Evolutionary conservation across 2,329 filamentous ascomycete species (phyloP).

Genomic region (Nannizziopsis arthrosporioides): DNA sequence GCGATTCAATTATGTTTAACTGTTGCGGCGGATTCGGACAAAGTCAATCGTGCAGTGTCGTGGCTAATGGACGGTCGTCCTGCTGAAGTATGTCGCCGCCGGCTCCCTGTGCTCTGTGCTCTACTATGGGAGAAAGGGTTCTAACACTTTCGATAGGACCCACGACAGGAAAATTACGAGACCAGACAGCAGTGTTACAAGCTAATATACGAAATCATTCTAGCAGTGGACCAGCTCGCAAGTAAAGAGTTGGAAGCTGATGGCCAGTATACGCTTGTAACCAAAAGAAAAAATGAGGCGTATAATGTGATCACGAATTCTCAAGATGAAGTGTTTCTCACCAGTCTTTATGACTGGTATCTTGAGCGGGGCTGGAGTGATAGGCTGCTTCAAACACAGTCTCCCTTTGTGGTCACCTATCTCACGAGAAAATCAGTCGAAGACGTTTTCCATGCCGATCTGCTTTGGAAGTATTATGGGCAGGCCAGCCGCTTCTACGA

Average conservation of each 20-base stretch:
- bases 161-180: conserved; percentile 55
- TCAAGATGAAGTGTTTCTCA: conserved; percentile 87
- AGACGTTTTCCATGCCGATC: conserved; percentile 68
- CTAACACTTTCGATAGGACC: conserved; percentile 41
- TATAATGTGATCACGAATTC: conserved; percentile 83
- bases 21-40: conserved; percentile 74
- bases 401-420: conserved; percentile 75
- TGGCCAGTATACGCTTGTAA: conserved; percentile 61
- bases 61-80: conserved; percentile 82
- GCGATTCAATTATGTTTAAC: conserved; percentile 77
- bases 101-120: neutral
- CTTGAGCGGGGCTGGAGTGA: conserved; percentile 73
- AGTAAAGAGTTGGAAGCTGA: conserved; percentile 62
- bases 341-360: conserved; percentile 97
- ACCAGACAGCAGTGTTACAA: conserved; percentile 70
- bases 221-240: conserved; percentile 61
- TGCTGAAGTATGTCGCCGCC: conserved; percentile 34
- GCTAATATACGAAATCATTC: conserved; percentile 72
- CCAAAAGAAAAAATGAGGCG: conserved; percentile 72
- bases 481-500: conserved; percentile 74
- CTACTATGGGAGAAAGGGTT: neutral
- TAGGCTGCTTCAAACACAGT: conserved; percentile 71
- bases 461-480: conserved; percentile 86
- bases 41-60: conserved; percentile 68
- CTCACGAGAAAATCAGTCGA: conserved; percentile 62